A percentile compares a stretch with the other conserved stretches of the same genome.
These are phyloP conservation scores for Bothriochloa decipiens DNA, from an alignment of 176 grass and related monocot genomes.

Conservation along the genomic window DNA sequence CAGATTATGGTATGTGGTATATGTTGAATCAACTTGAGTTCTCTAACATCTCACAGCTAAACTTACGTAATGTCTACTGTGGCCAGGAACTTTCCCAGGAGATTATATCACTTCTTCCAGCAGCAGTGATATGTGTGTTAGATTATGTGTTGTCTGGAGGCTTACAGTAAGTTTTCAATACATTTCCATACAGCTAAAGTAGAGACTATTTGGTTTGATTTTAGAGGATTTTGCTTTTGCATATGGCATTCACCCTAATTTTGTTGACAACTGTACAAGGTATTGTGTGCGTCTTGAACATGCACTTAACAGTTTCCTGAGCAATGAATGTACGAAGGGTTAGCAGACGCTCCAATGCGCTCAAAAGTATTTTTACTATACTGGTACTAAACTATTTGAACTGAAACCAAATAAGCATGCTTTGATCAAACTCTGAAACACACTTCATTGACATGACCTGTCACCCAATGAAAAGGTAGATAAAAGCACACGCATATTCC, in stretches of 20 bases:
- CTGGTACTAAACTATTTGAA: neutral
- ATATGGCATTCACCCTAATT: neutral
- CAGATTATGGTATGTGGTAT: conserved; percentile 29
- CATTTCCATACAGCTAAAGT: neutral
- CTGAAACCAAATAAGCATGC: neutral
- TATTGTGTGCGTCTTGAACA: conserved; percentile 19
- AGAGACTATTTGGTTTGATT: neutral
- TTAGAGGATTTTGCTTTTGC: too few relatives aligned
- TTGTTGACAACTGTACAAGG: neutral
- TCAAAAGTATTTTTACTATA: neutral
- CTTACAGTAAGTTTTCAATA: neutral
- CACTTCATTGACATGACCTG: neutral
- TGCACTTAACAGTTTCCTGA: conserved; percentile 11
- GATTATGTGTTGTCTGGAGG: neutral
- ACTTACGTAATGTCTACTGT: conserved; percentile 31
- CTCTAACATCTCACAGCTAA: neutral
- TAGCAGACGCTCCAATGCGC: neutral
- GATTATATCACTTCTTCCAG: conserved; percentile 14
- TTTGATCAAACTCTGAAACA: neutral
- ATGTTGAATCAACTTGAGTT: conserved; percentile 18
- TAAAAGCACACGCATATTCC: neutral
- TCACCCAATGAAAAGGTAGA: neutral
- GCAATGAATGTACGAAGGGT: neutral
- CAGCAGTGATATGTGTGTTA: neutral
- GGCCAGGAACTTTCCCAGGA: neutral